Percentiles rank a stretch among this genome's conserved stretches.
Evolutionary conservation across 495 filamentous ascomycete genomes (phyloP).

Genomic region (Emericellopsis terricola): DNA sequence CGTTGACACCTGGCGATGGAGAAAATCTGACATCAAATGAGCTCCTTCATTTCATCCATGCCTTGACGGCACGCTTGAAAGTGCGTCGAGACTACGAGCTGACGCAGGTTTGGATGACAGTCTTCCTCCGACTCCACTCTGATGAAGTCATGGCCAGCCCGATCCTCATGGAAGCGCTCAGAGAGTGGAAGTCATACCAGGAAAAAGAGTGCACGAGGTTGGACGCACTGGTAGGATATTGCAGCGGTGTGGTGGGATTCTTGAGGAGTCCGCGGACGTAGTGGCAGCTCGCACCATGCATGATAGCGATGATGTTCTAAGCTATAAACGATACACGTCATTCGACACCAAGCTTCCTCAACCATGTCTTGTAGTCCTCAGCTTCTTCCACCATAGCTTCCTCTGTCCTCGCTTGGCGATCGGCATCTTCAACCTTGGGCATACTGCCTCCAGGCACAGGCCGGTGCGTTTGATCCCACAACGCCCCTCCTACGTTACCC

Average conservation of each 20-base stretch:
- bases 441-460: constrained; percentile 27
- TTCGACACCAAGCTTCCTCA: constrained; percentile 15
- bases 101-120: constrained; percentile 89
- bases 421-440: constrained; percentile 43
- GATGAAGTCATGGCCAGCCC: constrained; percentile 25
- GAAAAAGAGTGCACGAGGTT: constrained; percentile 51
- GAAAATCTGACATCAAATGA: constrained; percentile 24
- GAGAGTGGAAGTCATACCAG: constrained; percentile 48
- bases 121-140: constrained; percentile 64
- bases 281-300: too few relatives aligned
- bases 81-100: constrained; percentile 72
- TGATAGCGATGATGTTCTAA: too few relatives aligned
- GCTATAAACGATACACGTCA: too few relatives aligned
- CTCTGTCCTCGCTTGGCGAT: constrained; percentile 45
- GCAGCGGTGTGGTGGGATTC: constrained; percentile 76
- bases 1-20: constrained; percentile 34
- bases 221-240: constrained; percentile 64
- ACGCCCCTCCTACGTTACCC: constrained; percentile 55
- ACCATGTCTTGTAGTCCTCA: constrained; percentile 30
- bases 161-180: constrained; percentile 28
- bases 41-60: constrained; percentile 46
- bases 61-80: constrained; percentile 49
- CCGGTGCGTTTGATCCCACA: constrained; percentile 26
- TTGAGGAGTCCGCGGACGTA: constrained; percentile 45
- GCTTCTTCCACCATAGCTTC: constrained; percentile 76